Conservation (phyloP, 208 protist genomes). For the Trypanosoma brucei region DNA sequence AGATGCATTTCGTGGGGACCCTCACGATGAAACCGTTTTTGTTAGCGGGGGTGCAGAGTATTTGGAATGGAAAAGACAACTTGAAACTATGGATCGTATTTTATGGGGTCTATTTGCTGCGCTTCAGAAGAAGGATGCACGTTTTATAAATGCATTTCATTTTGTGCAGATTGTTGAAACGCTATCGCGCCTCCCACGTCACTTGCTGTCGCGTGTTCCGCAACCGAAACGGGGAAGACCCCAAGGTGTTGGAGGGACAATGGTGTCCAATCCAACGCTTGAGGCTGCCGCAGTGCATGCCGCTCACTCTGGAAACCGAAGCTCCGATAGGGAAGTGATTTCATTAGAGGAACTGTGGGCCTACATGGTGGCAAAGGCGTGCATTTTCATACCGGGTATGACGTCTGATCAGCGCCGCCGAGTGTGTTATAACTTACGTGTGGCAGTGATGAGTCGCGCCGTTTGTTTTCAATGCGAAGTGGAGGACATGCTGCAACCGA, state of each 20-base stretch:
- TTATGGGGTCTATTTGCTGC: constrained; percentile 42
- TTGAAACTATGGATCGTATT: constrained; percentile 39
- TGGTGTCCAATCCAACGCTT: too few species aligned
- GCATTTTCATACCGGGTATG: constrained; percentile 66
- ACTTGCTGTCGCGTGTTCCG: constrained; percentile 30
- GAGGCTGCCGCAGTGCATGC: too few species aligned
- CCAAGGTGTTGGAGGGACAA: not conserved
- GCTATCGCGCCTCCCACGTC: constrained; percentile 48
- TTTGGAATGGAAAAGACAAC: constrained; percentile 27
- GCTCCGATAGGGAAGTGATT: too few species aligned
- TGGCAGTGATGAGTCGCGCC: constrained; percentile 26
- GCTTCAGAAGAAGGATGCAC: constrained; percentile 41
- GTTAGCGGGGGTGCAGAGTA: not conserved
- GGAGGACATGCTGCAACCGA: constrained; percentile 44
- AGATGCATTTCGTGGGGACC: not conserved
- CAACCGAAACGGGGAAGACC: constrained; percentile 8
- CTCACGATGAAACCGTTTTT: not conserved
- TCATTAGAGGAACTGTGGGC: constrained; percentile 56
- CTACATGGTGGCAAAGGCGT: constrained; percentile 72
- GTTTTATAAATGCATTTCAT: constrained; percentile 69
- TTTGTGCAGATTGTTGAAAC: constrained; percentile 67
- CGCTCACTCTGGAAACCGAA: too few species aligned
- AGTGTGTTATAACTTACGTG: constrained; percentile 38
- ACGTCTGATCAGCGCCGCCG: constrained; percentile 35
- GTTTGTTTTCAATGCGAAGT: constrained; percentile 2